Conservation (phyloP, 495 filamentous ascomycete genomes). For the Parathielavia appendiculata region DNA sequence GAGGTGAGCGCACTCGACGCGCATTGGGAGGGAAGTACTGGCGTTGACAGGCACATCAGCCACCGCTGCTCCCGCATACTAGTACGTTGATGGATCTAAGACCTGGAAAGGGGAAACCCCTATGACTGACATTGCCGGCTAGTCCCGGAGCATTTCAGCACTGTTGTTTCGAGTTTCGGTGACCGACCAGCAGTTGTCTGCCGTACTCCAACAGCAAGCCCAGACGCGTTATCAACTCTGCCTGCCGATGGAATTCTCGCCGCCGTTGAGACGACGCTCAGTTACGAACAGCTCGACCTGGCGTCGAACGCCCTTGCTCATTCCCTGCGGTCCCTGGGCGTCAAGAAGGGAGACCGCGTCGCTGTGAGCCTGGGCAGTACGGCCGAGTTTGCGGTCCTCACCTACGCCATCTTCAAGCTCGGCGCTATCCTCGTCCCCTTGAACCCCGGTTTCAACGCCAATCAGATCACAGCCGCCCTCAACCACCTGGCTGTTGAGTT, state of each 20-base stretch:
- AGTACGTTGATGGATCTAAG: slow-evolving; percentile 11
- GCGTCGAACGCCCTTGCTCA: slow-evolving; percentile 72
- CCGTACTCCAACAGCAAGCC: slow-evolving; percentile 30
- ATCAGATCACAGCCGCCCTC: slow-evolving; percentile 73
- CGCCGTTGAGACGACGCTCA: slow-evolving; percentile 49
- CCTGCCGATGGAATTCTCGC: slow-evolving; percentile 12
- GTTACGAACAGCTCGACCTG: slow-evolving; percentile 68
- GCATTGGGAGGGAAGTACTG: background rate
- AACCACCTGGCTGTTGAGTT: slow-evolving; percentile 69
- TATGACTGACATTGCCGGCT: too few species aligned
- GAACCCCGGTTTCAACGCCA: slow-evolving; percentile 82
- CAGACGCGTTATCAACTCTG: slow-evolving; percentile 14
- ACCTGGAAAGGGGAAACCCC: too few species aligned
- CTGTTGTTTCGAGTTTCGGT: slow-evolving; percentile 63
- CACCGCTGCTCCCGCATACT: slow-evolving; percentile 43
- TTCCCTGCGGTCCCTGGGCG: slow-evolving; percentile 66
- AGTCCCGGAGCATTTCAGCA: slow-evolving; percentile 72
- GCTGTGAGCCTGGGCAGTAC: slow-evolving; percentile 83
- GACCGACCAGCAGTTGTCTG: slow-evolving; percentile 61
- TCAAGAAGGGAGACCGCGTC: slow-evolving; percentile 79
- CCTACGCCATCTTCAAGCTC: slow-evolving; percentile 88
- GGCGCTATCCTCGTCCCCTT: slow-evolving; percentile 88
- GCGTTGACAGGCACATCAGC: slow-evolving; percentile 14
- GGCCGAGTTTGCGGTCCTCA: slow-evolving; percentile 72
- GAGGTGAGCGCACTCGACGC: slow-evolving; percentile 14